These are phyloP conservation scores for Fomitopsis pulvina DNA, from an alignment of 768 basidiomycete genomes.

Conservation along the genomic window DNA sequence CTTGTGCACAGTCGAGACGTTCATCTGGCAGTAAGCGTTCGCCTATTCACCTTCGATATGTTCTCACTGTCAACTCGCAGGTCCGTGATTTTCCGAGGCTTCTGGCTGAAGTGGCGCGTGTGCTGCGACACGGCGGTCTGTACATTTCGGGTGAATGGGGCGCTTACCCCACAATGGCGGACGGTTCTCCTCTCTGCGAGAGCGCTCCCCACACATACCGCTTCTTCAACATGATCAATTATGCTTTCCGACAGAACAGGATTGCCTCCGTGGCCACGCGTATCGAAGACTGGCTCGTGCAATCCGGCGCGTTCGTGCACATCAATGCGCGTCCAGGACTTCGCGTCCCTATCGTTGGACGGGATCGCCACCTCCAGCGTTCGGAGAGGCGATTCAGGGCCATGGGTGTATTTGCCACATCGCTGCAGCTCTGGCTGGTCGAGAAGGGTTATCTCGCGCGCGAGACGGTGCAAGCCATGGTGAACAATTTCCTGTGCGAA, in stretches of 20 bases:
- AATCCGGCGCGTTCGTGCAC: slow-evolving; percentile 34
- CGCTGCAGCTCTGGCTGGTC: slow-evolving; percentile 41
- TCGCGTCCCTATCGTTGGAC: slow-evolving; percentile 53
- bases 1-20: slow-evolving; percentile 59
- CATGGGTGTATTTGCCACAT: slow-evolving; percentile 38
- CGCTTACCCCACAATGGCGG: slow-evolving; percentile 33
- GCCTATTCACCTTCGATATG: background rate
- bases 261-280: slow-evolving; percentile 31
- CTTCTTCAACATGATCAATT: slow-evolving; percentile 39
- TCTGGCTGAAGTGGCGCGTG: slow-evolving; percentile 51
- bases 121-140: slow-evolving; percentile 66
- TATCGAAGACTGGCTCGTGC: slow-evolving; percentile 32
- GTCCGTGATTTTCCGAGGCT: slow-evolving; percentile 46
- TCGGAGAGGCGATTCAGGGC: slow-evolving; percentile 36
- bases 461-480: slow-evolving; percentile 25
- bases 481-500: slow-evolving; percentile 44
- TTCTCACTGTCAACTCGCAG: slow-evolving; percentile 29
- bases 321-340: slow-evolving; percentile 24
- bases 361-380: slow-evolving; percentile 33
- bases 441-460: slow-evolving; percentile 25
- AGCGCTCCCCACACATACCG: slow-evolving; percentile 18
- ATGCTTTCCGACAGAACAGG: slow-evolving; percentile 23
- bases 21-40: slow-evolving; percentile 57
- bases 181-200: slow-evolving; percentile 8
- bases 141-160: slow-evolving; percentile 63